Percentiles rank a stretch among this genome's conserved stretches.
These are phyloP conservation scores for Ceratocystiopsis sp. DNA, from an alignment of 2,329 filamentous ascomycete genomes.

Conservation along the genomic window DNA sequence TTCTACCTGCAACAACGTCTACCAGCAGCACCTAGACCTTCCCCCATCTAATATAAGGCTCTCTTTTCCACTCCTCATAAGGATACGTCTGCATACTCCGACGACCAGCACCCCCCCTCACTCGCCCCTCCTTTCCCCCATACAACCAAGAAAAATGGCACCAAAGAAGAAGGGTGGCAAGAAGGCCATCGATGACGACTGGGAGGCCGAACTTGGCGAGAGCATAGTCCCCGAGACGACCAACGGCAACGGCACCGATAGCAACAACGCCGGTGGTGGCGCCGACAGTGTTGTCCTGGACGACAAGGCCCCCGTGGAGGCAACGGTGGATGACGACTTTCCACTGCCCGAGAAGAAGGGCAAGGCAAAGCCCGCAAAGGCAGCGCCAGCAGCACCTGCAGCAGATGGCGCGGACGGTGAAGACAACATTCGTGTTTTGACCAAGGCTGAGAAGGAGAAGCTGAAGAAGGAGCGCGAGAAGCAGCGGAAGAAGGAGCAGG, in stretches of 20 bases:
- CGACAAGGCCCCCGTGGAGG: slow-evolving; percentile 64
- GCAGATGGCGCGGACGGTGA: slow-evolving; percentile 32
- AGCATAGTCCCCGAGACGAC: slow-evolving; percentile 42
- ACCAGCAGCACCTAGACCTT: too few species aligned
- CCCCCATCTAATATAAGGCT: too few species aligned
- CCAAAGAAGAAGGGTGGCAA: slow-evolving; percentile 76
- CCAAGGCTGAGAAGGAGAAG: slow-evolving; percentile 97
- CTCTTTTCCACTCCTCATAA: too few species aligned
- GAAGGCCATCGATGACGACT: slow-evolving; percentile 78
- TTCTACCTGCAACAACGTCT: not conserved
- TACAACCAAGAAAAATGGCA: slow-evolving; percentile 42
- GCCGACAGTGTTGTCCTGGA: slow-evolving; percentile 35
- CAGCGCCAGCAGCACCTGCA: slow-evolving; percentile 28
- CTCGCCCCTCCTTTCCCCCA: not conserved
- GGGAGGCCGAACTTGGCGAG: slow-evolving; percentile 87
- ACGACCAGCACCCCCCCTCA: too few species aligned
- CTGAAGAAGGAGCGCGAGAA: slow-evolving; percentile 97
- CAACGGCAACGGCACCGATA: slow-evolving; percentile 24
- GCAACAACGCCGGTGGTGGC: slow-evolving; percentile 33
- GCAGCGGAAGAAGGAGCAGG: slow-evolving; percentile 96
- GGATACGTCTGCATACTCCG: too few species aligned
- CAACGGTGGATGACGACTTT: slow-evolving; percentile 71
- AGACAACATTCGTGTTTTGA: slow-evolving; percentile 52
- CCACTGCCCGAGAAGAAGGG: slow-evolving; percentile 62
- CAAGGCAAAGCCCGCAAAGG: slow-evolving; percentile 35